Conservation (phyloP, 148 eudicot genomes). For the Amaranthus cruentus region DNA sequence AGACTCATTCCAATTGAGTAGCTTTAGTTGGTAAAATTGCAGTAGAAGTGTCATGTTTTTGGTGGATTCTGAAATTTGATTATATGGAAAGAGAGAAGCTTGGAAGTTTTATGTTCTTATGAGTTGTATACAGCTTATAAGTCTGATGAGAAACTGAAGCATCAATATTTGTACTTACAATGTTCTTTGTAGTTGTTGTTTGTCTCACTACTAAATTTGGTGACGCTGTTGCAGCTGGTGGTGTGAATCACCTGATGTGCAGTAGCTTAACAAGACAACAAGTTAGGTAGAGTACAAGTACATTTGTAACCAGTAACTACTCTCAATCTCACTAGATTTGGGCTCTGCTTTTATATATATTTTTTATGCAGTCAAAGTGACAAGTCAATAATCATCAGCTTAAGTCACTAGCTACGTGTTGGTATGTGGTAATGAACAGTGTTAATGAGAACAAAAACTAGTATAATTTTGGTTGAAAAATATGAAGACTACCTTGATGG, state of each 20-base stretch:
- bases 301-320: neutral
- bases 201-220: neutral
- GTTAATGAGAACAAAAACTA: too few relatives aligned
- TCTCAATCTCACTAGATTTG: neutral
- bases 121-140: neutral
- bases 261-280: neutral
- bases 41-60: too few relatives aligned
- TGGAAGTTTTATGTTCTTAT: neutral
- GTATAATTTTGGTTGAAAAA: too few relatives aligned
- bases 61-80: too few relatives aligned
- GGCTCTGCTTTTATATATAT: neutral
- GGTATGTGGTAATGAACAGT: too few relatives aligned
- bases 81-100: neutral
- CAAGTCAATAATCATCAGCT: too few relatives aligned
- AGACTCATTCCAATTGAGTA: too few relatives aligned
- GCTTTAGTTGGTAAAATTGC: too few relatives aligned
- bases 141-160: neutral
- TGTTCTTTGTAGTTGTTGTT: neutral
- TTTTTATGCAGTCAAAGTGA: neutral
- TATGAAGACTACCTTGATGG: too few relatives aligned
- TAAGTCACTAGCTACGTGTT: too few relatives aligned
- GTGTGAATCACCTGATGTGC: conserved; percentile 1
- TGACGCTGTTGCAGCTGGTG: neutral
- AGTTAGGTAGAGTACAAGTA: neutral
- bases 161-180: neutral